Evolutionary conservation across 768 basidiomycete species (phyloP).

Genomic region (Termitomyces sp.): DNA sequence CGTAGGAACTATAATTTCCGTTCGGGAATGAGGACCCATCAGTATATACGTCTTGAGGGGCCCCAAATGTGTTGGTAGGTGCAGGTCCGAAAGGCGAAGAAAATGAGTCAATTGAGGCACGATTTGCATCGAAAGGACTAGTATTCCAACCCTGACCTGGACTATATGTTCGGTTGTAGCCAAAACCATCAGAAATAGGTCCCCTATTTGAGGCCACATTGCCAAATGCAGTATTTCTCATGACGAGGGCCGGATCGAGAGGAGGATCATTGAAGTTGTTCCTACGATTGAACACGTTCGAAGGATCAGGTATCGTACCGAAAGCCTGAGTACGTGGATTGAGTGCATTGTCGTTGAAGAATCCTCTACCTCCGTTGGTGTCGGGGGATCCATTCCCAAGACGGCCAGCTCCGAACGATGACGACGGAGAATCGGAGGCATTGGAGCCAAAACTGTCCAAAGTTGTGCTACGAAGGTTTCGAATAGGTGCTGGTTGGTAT

Average conservation of each 20-base stretch:
- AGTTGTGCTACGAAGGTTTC: slow-evolving; percentile 58
- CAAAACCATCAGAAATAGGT: slow-evolving; percentile 38
- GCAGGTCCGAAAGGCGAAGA: slow-evolving; percentile 18
- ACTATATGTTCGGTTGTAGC: slow-evolving; percentile 33
- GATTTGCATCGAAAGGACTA: slow-evolving; percentile 17
- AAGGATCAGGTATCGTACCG: slow-evolving; percentile 23
- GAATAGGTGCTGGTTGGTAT: slow-evolving; percentile 67
- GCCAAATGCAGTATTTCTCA: slow-evolving; percentile 30
- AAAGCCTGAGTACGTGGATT: slow-evolving; percentile 34
- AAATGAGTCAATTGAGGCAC: slow-evolving; percentile 14
- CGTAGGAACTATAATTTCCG: slow-evolving; percentile 10
- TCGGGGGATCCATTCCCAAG: slow-evolving; percentile 73
- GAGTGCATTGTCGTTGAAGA: slow-evolving; percentile 31
- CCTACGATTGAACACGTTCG: slow-evolving; percentile 34
- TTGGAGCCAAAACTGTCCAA: slow-evolving; percentile 64
- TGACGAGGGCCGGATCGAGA: slow-evolving; percentile 33
- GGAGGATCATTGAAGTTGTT: slow-evolving; percentile 38
- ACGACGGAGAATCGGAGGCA: slow-evolving; percentile 69
- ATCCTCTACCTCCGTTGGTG: slow-evolving; percentile 49
- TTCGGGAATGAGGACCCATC: slow-evolving; percentile 11
- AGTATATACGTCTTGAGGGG: slow-evolving; percentile 13
- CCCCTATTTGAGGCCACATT: slow-evolving; percentile 30
- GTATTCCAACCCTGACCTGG: slow-evolving; percentile 26
- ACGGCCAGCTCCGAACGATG: slow-evolving; percentile 63
- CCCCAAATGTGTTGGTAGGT: slow-evolving; percentile 12